Conservation (phyloP, 2,329 filamentous ascomycete genomes). For the Aspergillus sp. region DNA sequence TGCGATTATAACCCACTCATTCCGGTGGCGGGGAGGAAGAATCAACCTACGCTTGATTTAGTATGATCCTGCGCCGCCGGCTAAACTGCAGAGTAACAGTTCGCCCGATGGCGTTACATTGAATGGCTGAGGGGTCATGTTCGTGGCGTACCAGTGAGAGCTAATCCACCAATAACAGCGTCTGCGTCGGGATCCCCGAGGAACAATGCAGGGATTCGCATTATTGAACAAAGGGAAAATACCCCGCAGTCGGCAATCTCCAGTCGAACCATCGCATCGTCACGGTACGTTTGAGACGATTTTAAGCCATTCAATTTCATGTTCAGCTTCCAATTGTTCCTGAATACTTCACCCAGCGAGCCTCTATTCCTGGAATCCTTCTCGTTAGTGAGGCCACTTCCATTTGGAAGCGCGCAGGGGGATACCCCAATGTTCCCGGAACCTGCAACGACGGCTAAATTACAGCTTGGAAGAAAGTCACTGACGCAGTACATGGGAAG, state of each 20-base stretch:
- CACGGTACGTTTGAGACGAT: conserved; percentile 62
- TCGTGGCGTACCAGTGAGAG: background rate
- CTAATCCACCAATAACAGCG: background rate
- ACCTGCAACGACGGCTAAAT: conserved; percentile 62
- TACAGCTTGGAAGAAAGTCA: conserved; percentile 63
- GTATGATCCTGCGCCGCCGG: too few relatives aligned
- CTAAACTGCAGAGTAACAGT: too few relatives aligned
- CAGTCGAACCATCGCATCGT: conserved; percentile 48
- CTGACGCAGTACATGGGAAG: conserved; percentile 66
- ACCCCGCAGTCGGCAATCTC: too few relatives aligned
- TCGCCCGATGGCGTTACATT: too few relatives aligned
- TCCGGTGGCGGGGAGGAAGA: too few relatives aligned
- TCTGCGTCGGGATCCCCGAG: too few relatives aligned
- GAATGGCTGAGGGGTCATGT: background rate
- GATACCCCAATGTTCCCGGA: conserved; percentile 59
- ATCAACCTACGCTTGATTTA: too few relatives aligned
- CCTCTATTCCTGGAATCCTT: conserved; percentile 57
- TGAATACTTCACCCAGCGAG: conserved; percentile 61
- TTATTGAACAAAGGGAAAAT: too few relatives aligned
- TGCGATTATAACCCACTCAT: background rate
- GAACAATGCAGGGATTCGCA: too few relatives aligned
- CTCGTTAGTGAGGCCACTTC: conserved; percentile 64
- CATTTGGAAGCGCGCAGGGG: conserved; percentile 52
- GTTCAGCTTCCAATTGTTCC: conserved; percentile 49
- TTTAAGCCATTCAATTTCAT: conserved; percentile 55